Conservation (phyloP, 2,329 filamentous ascomycete genomes). For the Monosporascus sp. region DNA sequence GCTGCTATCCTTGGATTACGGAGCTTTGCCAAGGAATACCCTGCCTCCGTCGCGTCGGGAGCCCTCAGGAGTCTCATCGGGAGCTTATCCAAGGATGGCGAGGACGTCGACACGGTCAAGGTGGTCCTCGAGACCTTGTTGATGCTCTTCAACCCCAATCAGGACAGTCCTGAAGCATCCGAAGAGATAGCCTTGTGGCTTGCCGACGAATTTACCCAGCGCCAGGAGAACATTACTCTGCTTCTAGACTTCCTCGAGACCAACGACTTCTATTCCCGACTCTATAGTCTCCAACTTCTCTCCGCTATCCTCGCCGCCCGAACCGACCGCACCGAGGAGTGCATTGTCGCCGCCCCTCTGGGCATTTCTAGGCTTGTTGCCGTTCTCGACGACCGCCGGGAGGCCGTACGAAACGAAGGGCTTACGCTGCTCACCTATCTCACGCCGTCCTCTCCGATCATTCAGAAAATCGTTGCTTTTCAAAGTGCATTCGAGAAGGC, state of each 20-base stretch:
- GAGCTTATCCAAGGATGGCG: conserved; percentile 77
- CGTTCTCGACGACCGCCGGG: conserved; percentile 76
- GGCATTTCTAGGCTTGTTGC: conserved; percentile 83
- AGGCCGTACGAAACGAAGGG: conserved; percentile 83
- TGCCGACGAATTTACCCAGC: conserved; percentile 95
- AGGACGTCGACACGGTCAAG: conserved; percentile 95
- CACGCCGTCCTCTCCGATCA: conserved; percentile 77
- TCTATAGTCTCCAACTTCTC: conserved; percentile 87
- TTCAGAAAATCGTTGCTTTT: conserved; percentile 94
- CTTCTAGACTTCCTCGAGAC: conserved; percentile 86
- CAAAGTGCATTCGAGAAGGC: conserved; percentile 88
- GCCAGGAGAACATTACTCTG: conserved; percentile 91
- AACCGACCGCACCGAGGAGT: conserved; percentile 90
- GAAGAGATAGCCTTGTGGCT: conserved; percentile 96
- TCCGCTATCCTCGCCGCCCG: conserved; percentile 79
- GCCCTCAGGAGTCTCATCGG: conserved; percentile 84
- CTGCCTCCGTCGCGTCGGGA: conserved; percentile 89
- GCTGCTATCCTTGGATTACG: conserved; percentile 88
- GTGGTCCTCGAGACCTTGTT: conserved; percentile 90
- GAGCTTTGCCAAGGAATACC: conserved; percentile 94
- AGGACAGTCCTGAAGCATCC: conserved; percentile 79
- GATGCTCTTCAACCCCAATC: conserved; percentile 76
- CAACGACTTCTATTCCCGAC: conserved; percentile 80
- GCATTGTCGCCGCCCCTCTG: conserved; percentile 80
- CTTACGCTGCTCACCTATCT: conserved; percentile 83